Evolutionary conservation across 495 filamentous ascomycete species (phyloP), one percentile per base, ranked within the genome.

Genomic region (Penicillium pancosmium): DNA sequence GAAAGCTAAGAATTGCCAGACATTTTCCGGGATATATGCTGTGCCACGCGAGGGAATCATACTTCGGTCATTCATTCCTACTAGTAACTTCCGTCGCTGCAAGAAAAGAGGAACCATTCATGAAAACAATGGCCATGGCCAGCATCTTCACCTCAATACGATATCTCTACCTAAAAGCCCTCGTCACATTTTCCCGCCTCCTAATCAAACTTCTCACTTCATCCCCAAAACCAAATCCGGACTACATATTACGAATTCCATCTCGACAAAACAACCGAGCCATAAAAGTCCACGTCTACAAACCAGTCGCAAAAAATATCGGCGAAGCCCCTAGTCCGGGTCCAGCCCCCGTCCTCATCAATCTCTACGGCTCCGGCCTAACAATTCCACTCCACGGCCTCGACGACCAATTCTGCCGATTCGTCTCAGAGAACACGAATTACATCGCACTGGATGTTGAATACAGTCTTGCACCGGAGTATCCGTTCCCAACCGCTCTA

Each of bases 401-500:
- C 41, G 73, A 76, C 51, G 68, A 76, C 50, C 43, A 35, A 31
- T 76, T 66, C 63, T 68, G 66, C 49, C 68, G 65, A 15, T 44
- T 53, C 49, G 56, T 76, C 49, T 52, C 61, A 49, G 23, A 47
- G 10, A 27, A 63, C 23, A 64, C 70, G 15, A 59, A 55, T 12
- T 66, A 71, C 57, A 55, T 57, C 7, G 68, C 71, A 3, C 34
- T 73, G 35, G 70, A 73, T 46, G 82, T 90, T 5, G 76, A 84
- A 5, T 93, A 93, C 71, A 79, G 90, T 7, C 80, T 92, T 3
- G 80, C 88, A 5, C 90, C 90, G 2, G 86, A 91, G 65, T 59
- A 84, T 56, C 80, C 88, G 0, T 91, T 90, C 64, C 88, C 88
- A 9, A 77, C 85, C 0, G 84, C 86, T 11, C 62, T 93, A 4